These are phyloP conservation scores for Picea abies DNA, from an alignment of 83 land plant species.

Conservation along the genomic window DNA sequence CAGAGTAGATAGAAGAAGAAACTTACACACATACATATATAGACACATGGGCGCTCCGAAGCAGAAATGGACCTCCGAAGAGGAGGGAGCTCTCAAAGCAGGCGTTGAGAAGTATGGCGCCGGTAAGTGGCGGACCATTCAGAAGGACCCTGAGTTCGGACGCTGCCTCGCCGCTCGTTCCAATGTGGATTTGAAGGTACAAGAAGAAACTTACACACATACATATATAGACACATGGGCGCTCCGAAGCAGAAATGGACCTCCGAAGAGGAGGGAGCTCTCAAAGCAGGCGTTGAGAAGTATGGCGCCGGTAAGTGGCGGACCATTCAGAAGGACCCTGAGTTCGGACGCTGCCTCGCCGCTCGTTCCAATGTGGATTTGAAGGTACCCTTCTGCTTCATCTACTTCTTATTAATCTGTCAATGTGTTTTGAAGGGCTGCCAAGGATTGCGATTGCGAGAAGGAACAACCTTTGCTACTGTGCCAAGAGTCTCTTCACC, in stretches of 20 bases:
- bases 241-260: slow-evolving; percentile 83
- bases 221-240: slow-evolving; percentile 37
- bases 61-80: slow-evolving; percentile 78
- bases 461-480: too few relatives aligned
- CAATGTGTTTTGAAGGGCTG: too few relatives aligned
- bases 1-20: too few relatives aligned
- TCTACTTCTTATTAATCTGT: too few relatives aligned
- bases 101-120: slow-evolving; percentile 72
- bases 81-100: slow-evolving; percentile 58
- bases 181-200: slow-evolving; percentile 45
- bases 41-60: slow-evolving; percentile 65
- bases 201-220: too few relatives aligned
- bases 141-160: slow-evolving; percentile 63
- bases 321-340: slow-evolving; percentile 67
- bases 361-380: slow-evolving; percentile 79
- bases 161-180: slow-evolving; percentile 56
- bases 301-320: slow-evolving; percentile 79
- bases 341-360: slow-evolving; percentile 47
- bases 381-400: slow-evolving; percentile 30
- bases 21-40: too few relatives aligned
- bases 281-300: slow-evolving; percentile 58
- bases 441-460: too few relatives aligned
- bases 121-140: slow-evolving; percentile 76
- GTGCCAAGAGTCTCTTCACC: too few relatives aligned
- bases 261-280: slow-evolving; percentile 65